Evolutionary conservation across 148 eudicot genomes (phyloP), one percentile per base, ranked within the genome.

Genomic region (Oxyria digyna): DNA sequence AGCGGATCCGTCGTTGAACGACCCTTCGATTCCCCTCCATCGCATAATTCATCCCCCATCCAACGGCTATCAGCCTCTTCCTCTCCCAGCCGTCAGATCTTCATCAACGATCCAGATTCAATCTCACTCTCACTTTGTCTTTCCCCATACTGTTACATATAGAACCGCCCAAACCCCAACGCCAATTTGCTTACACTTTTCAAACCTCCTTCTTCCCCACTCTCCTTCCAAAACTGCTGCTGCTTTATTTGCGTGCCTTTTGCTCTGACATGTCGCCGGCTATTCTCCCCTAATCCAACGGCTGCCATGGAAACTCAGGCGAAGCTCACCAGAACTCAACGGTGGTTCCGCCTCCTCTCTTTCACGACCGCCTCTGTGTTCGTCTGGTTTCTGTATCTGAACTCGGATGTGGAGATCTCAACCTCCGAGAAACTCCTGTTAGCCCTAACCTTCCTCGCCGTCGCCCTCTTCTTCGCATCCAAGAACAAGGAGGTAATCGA

Each of bases 291-390:
- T 23, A 42, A 57, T 48, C 31, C 20, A 10, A 43, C 71, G 75
- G 71, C 43, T 27, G 63, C 70, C 69, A 90, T 88, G 94, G 95
- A 86, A 45, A 74, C 76, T 62, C 86, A 75, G 75, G 79, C 81
- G 72, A 87, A 85, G 83, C 87, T 91, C 21, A 88, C 84, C 1
- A 78, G 92, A 54, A 83, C 92, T 3, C 82, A 85, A 33, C 50
- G 72, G 42, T 46, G 72, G 23, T 1, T 26, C 75, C 78, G 82
- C 42, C 48, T 83, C 52, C 43, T 76, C 38, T 77, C 75, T 8
- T 12, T 69, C 0, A 35, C 65, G 8, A 35, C 73, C 4, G 74
- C 82, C 21, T 63, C 85, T 5, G 29, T 78, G 4, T 79, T 83
- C 69, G 55, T 83, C 23, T 71, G 79, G 32, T 75, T 79, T 69